Base-by-base conservation (phyloP, 768 basidiomycete species). In the Gyrodon lividus region DNA sequence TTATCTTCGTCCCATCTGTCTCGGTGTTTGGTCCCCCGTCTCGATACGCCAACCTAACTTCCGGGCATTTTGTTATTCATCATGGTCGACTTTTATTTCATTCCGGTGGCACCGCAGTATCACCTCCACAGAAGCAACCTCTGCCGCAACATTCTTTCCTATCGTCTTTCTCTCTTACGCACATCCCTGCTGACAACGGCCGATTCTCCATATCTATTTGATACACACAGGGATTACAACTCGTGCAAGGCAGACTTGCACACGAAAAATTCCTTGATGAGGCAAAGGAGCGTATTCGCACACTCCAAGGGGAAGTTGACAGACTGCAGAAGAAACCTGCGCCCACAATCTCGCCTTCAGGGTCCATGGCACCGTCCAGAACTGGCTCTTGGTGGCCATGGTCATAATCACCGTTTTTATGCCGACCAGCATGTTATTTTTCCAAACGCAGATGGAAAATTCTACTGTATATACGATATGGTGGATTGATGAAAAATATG, bases 221-320 rank as follows among this genome's bases (percentile, higher is more conserved):
- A 33, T 41, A 45, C 39, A 12, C 43, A 55, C 59, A 91, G 89
- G 82, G 77, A 41, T 72, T 92, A 35, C 82, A 89, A 56, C 73
- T 89, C 22, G 67, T 76, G 12, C 88, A 84, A 59, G 71, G 76
- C 50, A 74, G 74, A 34, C 71, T 92, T 5, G 79, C 84, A 2
- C 85, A 89, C 61, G 87, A 92, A 71, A 84, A 83, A 61, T 81
- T 80, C 63, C 76, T 88, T 59, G 77, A 80, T 31, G 80, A 89
- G 60, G 82, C 86, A n/a, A 63, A 64, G 20, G 71, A 67, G 5
- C 79, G 72, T 41, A 76, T 89, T 23, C 65, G 65, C 34, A 60
- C 67, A 20, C 75, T 92, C 46, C 86, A 92, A 71, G 70, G 70
- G 23, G 78, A 89, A 63, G 75, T 90, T 5, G 70, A 70, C 28